Conservation (phyloP, 139 green algal species). For the Limnomonas spitsbergensis region DNA sequence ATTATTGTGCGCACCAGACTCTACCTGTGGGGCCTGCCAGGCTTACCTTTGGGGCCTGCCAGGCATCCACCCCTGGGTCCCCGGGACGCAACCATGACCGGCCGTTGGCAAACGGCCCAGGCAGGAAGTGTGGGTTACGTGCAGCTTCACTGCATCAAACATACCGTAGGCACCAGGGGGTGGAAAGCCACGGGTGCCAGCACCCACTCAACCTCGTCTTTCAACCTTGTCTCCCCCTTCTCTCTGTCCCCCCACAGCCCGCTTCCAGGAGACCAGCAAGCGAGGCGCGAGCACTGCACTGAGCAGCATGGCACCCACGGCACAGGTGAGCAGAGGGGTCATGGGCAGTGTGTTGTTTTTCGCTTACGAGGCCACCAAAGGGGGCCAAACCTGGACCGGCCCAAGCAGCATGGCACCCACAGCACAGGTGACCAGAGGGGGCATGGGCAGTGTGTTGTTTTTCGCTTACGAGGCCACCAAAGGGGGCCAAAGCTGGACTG, state of each 20-base stretch:
- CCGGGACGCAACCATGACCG: no score
- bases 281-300: conserved; percentile 1
- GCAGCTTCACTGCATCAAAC: no score
- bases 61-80: no score
- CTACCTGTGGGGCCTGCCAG: no score
- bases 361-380: background rate
- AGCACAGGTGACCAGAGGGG: background rate
- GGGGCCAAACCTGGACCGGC: background rate
- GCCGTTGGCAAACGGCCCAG: no score
- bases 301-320: background rate
- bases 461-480: background rate
- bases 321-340: background rate
- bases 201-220: no score
- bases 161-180: no score
- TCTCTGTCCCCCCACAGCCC: background rate
- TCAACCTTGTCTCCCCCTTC: no score
- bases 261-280: background rate
- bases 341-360: conserved; percentile 4
- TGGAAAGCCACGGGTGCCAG: no score
- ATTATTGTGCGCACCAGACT: no score
- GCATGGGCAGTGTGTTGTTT: background rate
- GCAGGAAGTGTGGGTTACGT: no score
- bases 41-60: no score
- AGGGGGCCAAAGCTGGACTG: background rate
- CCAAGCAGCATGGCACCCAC: background rate